A percentile compares a stretch with the other conserved stretches of the same genome.
These are phyloP conservation scores for Sporormia fimetaria DNA, from an alignment of 495 filamentous ascomycete species.

Conservation along the genomic window DNA sequence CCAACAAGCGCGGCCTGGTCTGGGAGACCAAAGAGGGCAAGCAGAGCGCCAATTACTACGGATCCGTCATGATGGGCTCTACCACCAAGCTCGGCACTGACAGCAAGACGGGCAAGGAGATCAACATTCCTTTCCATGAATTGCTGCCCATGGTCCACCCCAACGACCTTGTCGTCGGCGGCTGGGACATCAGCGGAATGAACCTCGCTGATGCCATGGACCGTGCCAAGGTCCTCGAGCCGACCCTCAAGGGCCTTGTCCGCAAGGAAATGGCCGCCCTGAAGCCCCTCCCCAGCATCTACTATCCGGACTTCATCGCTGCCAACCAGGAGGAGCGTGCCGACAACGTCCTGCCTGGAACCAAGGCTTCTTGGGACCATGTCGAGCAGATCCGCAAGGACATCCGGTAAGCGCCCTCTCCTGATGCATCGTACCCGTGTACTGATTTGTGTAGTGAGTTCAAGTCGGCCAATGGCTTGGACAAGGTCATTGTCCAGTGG, in stretches of 20 bases:
- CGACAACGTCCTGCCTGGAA: slow-evolving; percentile 76
- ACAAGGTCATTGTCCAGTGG: slow-evolving; percentile 97
- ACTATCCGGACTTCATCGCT: slow-evolving; percentile 99
- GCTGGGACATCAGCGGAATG: slow-evolving; percentile 92
- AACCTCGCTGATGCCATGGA: slow-evolving; percentile 91
- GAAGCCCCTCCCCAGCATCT: slow-evolving; percentile 86
- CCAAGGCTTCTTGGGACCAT: slow-evolving; percentile 73
- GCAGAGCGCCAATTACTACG: slow-evolving; percentile 88
- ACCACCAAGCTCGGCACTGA: slow-evolving; percentile 94
- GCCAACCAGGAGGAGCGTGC: slow-evolving; percentile 97
- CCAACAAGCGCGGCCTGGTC: slow-evolving; percentile 71
- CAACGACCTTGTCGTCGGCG: slow-evolving; percentile 88
- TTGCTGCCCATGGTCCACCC: slow-evolving; percentile 95
- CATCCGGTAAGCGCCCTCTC: slow-evolving; percentile 57
- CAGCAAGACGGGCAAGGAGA: slow-evolving; percentile 69
- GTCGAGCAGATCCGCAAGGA: slow-evolving; percentile 91
- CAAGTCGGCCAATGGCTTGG: slow-evolving; percentile 72
- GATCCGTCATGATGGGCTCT: slow-evolving; percentile 90
- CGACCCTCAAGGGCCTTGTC: slow-evolving; percentile 74
- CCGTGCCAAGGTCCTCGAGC: slow-evolving; percentile 86
- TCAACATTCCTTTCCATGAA: slow-evolving; percentile 93
- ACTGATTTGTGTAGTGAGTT: slow-evolving; percentile 52
- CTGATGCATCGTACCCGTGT: not conserved
- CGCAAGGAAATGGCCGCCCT: slow-evolving; percentile 86
- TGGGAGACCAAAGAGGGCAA: slow-evolving; percentile 92